These are phyloP conservation scores for Backusella mclennaniae DNA, from an alignment of 192 early-diverging fungal genomes.

Conservation along the genomic window DNA sequence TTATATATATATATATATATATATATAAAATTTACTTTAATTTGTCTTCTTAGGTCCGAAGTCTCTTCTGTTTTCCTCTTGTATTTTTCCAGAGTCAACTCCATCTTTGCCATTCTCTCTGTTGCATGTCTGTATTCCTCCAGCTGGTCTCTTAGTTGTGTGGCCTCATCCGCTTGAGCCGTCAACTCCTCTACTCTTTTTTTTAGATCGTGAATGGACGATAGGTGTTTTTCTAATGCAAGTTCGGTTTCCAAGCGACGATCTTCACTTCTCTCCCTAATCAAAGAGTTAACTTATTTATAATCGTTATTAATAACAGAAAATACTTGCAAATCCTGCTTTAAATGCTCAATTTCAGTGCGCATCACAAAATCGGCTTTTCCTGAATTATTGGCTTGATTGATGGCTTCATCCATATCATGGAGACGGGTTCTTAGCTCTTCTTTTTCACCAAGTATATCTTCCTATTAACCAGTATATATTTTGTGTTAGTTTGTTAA, in stretches of 20 bases:
- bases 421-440: constrained; percentile 71
- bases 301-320: background rate
- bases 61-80: constrained; percentile 92
- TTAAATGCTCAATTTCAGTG: constrained; percentile 85
- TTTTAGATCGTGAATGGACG: constrained; percentile 63
- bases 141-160: constrained; percentile 80
- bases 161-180: constrained; percentile 73
- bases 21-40: constrained; percentile 49
- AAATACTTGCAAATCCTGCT: constrained; percentile 70
- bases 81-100: constrained; percentile 95
- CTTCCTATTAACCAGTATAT: constrained; percentile 49
- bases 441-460: constrained; percentile 65
- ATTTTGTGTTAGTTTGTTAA: background rate
- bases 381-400: constrained; percentile 69
- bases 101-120: constrained; percentile 88
- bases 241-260: constrained; percentile 67
- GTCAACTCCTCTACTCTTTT: constrained; percentile 44
- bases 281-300: background rate
- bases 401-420: constrained; percentile 77
- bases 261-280: constrained; percentile 76
- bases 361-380: constrained; percentile 83
- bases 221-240: constrained; percentile 56
- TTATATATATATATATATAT: too few relatives aligned
- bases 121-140: constrained; percentile 88
- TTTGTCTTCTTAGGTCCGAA: constrained; percentile 75